Evolutionary conservation across 495 filamentous ascomycete genomes (phyloP).

Genomic region (Rhypophila decipiens): DNA sequence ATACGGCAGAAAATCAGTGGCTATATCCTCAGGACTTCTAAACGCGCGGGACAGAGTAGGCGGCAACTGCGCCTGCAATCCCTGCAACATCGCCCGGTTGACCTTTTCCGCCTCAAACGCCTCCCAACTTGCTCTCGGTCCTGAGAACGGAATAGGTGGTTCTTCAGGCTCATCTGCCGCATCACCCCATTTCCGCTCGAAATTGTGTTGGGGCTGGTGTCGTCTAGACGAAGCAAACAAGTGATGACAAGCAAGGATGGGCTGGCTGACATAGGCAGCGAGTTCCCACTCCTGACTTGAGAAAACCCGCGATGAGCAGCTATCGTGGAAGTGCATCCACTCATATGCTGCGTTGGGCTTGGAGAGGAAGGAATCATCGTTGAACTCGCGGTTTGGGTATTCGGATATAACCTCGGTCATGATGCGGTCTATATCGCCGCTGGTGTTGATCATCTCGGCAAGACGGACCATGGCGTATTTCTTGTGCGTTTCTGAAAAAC

Average conservation of each 20-base stretch:
- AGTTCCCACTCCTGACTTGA: slow-evolving; percentile 83
- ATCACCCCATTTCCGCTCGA: slow-evolving; percentile 35
- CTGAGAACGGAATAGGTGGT: slow-evolving; percentile 65
- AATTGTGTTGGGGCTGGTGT: slow-evolving; percentile 28
- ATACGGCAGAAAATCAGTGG: slow-evolving; percentile 77
- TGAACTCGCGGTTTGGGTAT: slow-evolving; percentile 80
- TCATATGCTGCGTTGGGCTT: slow-evolving; percentile 85
- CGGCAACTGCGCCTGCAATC: slow-evolving; percentile 48
- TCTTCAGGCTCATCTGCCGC: slow-evolving; percentile 43
- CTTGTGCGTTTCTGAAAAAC: slow-evolving; percentile 71
- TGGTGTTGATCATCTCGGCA: slow-evolving; percentile 82
- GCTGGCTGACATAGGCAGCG: slow-evolving; percentile 72
- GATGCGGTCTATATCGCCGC: slow-evolving; percentile 83
- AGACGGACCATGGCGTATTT: slow-evolving; percentile 70
- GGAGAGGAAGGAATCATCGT: slow-evolving; percentile 84
- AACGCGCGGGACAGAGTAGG: slow-evolving; percentile 65
- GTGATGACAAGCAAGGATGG: slow-evolving; percentile 83
- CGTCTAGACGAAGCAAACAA: slow-evolving; percentile 67
- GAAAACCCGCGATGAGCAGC: slow-evolving; percentile 66
- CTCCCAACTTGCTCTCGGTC: slow-evolving; percentile 69
- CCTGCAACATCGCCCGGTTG: slow-evolving; percentile 48
- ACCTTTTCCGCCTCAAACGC: slow-evolving; percentile 70
- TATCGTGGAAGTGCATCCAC: slow-evolving; percentile 92
- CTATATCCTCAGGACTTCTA: slow-evolving; percentile 64
- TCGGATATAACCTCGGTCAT: slow-evolving; percentile 70